These are phyloP conservation scores for Ceratocystis cubensis DNA, from an alignment of 2,329 filamentous ascomycete genomes.

Conservation along the genomic window DNA sequence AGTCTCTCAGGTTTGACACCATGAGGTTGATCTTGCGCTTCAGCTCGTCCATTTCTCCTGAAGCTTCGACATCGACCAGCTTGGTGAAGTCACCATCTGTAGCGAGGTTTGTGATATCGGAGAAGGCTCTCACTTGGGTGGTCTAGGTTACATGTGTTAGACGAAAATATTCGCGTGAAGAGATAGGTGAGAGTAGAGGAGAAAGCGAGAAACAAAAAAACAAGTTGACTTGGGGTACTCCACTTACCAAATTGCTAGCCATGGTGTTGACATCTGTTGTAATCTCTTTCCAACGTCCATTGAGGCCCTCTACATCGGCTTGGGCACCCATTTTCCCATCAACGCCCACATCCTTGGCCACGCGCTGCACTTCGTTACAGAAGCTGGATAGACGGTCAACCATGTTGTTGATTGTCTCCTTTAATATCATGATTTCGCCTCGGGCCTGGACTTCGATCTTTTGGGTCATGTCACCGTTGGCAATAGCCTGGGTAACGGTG, in stretches of 20 bases:
- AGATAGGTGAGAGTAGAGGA: conserved; percentile 23
- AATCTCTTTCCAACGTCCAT: conserved; percentile 95
- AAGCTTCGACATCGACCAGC: conserved; percentile 90
- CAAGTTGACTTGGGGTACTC: not conserved
- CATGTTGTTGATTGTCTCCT: conserved; percentile 98
- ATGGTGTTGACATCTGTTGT: conserved; percentile 94
- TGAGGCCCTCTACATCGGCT: conserved; percentile 83
- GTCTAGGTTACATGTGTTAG: conserved; percentile 44
- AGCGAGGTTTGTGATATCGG: conserved; percentile 94
- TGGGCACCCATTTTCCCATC: conserved; percentile 98
- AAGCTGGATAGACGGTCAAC: conserved; percentile 89
- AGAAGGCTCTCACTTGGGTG: conserved; percentile 93
- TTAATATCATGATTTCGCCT: conserved; percentile 85
- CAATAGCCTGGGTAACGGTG: conserved; percentile 86
- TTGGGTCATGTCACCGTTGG: conserved; percentile 88
- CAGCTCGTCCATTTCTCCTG: conserved; percentile 96
- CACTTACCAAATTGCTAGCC: conserved; percentile 51
- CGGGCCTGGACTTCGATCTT: conserved; percentile 92
- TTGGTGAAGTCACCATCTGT: conserved; percentile 97
- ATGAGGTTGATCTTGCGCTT: conserved; percentile 99
- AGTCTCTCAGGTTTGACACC: conserved; percentile 90
- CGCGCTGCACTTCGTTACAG: conserved; percentile 88
- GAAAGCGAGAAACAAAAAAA: not conserved
- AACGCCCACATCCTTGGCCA: conserved; percentile 91
- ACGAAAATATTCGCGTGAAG: not conserved